Conservation (phyloP, 2,329 filamentous ascomycete species). For the Cucurbitaria berberidis region DNA sequence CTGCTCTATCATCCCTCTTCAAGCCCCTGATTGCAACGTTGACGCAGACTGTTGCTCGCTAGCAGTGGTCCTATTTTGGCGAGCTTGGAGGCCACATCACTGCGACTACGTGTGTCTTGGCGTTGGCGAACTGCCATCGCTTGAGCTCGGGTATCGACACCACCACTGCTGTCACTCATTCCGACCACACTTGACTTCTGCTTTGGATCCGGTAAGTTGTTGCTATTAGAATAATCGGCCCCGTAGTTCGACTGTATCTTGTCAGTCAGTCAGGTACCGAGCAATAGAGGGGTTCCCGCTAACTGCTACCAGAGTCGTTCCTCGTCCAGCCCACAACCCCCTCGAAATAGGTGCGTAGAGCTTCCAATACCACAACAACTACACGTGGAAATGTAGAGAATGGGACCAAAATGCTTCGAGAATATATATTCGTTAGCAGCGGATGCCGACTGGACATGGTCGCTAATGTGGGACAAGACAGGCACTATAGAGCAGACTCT, state of each 20-base stretch:
- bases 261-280: constrained; percentile 39
- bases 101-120: constrained; percentile 46
- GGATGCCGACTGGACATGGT: constrained; percentile 3
- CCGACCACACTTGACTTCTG: constrained; percentile 9
- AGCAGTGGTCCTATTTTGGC: constrained; percentile 28
- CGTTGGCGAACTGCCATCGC: constrained; percentile 42
- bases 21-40: constrained; percentile 1
- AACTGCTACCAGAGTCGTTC: constrained; percentile 40
- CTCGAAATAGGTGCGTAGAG: constrained; percentile 42
- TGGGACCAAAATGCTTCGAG: neutral
- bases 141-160: constrained; percentile 34
- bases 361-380: constrained; percentile 16
- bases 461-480: constrained; percentile 27
- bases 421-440: neutral
- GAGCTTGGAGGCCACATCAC: constrained; percentile 42
- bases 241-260: constrained; percentile 18
- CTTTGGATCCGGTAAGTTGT: constrained; percentile 13
- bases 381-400: neutral
- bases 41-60: constrained; percentile 10
- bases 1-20: constrained; percentile 7
- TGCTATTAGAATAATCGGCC: constrained; percentile 12
- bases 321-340: constrained; percentile 36
- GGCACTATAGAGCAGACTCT: constrained; percentile 15
- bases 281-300: constrained; percentile 43
- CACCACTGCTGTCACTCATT: constrained; percentile 21